Conservation (phyloP, 345 rosid genomes). For the Rhizophora apiculata region DNA sequence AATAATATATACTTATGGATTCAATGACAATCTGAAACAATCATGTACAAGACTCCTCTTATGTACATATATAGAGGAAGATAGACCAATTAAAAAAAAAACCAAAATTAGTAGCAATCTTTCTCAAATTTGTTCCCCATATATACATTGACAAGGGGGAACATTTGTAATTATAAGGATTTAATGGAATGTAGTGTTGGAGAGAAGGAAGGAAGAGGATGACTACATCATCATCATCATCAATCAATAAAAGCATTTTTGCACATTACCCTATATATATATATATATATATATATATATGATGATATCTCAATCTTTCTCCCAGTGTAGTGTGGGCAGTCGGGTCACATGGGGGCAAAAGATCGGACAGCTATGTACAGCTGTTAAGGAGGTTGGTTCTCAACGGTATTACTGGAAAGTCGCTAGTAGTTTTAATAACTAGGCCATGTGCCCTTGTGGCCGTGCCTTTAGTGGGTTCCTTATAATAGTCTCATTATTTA, state of each 20-base stretch:
- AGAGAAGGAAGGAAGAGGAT: not conserved
- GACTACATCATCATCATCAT: not conserved
- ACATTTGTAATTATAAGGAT: too few species aligned
- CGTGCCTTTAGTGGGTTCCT: slow-evolving; percentile 24
- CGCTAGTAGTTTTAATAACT: slow-evolving; percentile 45
- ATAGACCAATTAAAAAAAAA: too few species aligned
- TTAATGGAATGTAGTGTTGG: not conserved
- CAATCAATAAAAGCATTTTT: not conserved
- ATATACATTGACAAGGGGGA: too few species aligned
- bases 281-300: too few species aligned
- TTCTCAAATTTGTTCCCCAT: too few species aligned
- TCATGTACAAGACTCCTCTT: too few species aligned
- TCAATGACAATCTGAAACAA: too few species aligned
- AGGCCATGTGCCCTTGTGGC: slow-evolving; percentile 57
- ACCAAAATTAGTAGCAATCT: too few species aligned
- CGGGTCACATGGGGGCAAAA: slow-evolving; percentile 50
- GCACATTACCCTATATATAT: too few species aligned
- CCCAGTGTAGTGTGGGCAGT: slow-evolving; percentile 27
- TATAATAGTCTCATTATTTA: slow-evolving; percentile 23
- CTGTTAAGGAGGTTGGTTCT: slow-evolving; percentile 56
- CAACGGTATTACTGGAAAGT: slow-evolving; percentile 82
- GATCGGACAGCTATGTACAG: slow-evolving; percentile 79
- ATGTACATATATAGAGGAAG: too few species aligned
- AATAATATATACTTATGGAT: too few species aligned
- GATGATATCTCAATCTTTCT: slow-evolving; percentile 5